A percentile compares a stretch with the other conserved stretches of the same genome.
Conservation (phyloP, 2,329 filamentous ascomycete genomes). For the Phyllosticta citrichinensis region DNA sequence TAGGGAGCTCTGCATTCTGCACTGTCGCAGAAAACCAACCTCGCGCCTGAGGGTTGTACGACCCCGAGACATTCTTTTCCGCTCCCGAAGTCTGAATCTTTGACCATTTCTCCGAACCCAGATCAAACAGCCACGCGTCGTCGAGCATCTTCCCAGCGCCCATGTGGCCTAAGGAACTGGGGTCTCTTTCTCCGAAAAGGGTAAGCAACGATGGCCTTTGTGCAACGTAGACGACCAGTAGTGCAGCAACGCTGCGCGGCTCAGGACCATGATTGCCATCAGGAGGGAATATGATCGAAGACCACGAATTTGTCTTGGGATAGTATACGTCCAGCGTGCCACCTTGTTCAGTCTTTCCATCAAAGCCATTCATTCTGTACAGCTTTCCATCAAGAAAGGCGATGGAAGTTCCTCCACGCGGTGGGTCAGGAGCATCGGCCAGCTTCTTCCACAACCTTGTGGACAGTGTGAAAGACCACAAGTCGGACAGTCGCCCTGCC, state of each 20-base stretch:
- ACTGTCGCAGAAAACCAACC: conserved; percentile 48
- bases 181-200: conserved; percentile 45
- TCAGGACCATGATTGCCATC: conserved; percentile 38
- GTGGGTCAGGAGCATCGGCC: conserved; percentile 54
- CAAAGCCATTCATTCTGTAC: conserved; percentile 73
- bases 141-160: conserved; percentile 47
- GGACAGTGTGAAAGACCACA: conserved; percentile 68
- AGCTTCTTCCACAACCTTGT: conserved; percentile 57
- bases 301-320: conserved; percentile 31
- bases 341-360: conserved; percentile 59
- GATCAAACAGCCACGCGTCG: conserved; percentile 41
- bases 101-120: conserved; percentile 26
- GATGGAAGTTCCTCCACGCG: conserved; percentile 58
- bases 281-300: conserved; percentile 25
- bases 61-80: neutral
- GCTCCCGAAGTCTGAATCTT: conserved; percentile 18
- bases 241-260: conserved; percentile 39
- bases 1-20: conserved; percentile 18
- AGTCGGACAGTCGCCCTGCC: conserved; percentile 53
- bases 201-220: conserved; percentile 36
- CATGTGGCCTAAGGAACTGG: conserved; percentile 42
- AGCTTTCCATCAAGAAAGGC: conserved; percentile 53
- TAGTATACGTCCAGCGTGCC: conserved; percentile 58
- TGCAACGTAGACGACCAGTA: conserved; percentile 33
- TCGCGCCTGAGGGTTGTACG: conserved; percentile 28